A percentile compares a stretch with the other conserved stretches of the same genome.
Conservation (phyloP, 768 basidiomycete genomes). For the Pisolithus tinctorius region DNA sequence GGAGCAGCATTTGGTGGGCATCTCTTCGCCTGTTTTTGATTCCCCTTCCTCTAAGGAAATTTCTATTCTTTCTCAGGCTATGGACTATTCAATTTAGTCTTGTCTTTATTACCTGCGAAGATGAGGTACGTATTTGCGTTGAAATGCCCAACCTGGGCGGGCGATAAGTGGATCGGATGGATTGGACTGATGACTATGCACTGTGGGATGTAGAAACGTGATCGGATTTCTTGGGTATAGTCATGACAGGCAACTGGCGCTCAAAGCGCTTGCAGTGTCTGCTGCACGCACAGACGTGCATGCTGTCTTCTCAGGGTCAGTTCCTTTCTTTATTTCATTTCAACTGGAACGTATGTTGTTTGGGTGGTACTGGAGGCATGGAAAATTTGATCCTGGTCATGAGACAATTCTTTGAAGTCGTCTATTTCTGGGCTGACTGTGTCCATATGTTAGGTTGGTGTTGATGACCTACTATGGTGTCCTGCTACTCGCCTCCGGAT, state of each 20-base stretch:
- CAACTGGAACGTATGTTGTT: not conserved
- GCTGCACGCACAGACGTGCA: conserved; percentile 66
- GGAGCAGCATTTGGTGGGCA: conserved; percentile 70
- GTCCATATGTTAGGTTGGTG: conserved; percentile 42
- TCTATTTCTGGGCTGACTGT: not conserved
- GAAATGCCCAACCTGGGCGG: too few relatives aligned
- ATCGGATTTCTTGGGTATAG: conserved; percentile 76
- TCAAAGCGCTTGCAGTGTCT: conserved; percentile 62
- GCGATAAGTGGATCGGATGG: not conserved
- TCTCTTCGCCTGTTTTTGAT: not conserved
- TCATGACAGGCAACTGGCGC: conserved; percentile 60
- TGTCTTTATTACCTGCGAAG: conserved; percentile 68
- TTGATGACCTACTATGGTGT: conserved; percentile 78
- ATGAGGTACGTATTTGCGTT: conserved; percentile 42
- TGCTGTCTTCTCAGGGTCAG: conserved; percentile 69
- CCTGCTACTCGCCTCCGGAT: conserved; percentile 64
- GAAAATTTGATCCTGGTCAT: too few relatives aligned
- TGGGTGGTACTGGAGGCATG: too few relatives aligned
- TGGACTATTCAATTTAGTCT: conserved; percentile 75
- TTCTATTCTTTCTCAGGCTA: conserved; percentile 27
- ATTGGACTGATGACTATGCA: not conserved
- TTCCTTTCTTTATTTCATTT: conserved; percentile 4
- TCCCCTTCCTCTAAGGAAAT: not conserved
- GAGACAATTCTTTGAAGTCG: too few relatives aligned
- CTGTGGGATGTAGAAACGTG: conserved; percentile 41